Conservation (phyloP, 345 rosid species). For the Triadica sebifera region DNA sequence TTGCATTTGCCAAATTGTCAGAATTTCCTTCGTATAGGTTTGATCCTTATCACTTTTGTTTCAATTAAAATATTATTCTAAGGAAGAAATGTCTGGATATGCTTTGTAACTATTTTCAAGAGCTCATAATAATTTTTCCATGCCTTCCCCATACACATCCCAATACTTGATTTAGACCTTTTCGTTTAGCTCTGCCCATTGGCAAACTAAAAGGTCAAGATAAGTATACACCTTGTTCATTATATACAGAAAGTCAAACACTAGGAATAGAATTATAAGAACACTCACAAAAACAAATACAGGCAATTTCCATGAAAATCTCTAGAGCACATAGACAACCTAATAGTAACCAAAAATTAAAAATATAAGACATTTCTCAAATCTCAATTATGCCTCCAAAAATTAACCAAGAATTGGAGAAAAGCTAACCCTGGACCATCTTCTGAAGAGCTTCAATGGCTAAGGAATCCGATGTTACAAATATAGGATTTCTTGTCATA, state of each 20-base stretch:
- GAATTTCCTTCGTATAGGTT: background rate
- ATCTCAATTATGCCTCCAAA: background rate
- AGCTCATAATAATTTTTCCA: background rate
- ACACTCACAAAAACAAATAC: background rate
- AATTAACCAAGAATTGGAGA: background rate
- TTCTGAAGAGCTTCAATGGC: slow-evolving; percentile 97
- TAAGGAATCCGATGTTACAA: slow-evolving; percentile 75
- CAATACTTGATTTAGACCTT: background rate
- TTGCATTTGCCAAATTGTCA: background rate
- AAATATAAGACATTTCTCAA: background rate
- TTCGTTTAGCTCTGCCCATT: background rate
- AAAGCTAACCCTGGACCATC: slow-evolving; percentile 82
- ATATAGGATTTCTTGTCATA: slow-evolving; percentile 91
- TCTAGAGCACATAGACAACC: background rate
- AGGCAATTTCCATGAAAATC: no score
- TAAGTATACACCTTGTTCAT: background rate
- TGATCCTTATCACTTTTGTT: background rate
- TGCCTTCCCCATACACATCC: background rate
- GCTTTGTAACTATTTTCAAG: background rate
- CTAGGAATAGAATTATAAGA: background rate
- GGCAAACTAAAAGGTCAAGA: background rate
- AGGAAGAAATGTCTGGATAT: background rate
- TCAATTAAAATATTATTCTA: background rate
- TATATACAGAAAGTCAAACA: background rate
- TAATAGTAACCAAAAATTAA: background rate